Evolutionary conservation across 208 protist genomes (phyloP).

Genomic region (Crithidia sp.): DNA sequence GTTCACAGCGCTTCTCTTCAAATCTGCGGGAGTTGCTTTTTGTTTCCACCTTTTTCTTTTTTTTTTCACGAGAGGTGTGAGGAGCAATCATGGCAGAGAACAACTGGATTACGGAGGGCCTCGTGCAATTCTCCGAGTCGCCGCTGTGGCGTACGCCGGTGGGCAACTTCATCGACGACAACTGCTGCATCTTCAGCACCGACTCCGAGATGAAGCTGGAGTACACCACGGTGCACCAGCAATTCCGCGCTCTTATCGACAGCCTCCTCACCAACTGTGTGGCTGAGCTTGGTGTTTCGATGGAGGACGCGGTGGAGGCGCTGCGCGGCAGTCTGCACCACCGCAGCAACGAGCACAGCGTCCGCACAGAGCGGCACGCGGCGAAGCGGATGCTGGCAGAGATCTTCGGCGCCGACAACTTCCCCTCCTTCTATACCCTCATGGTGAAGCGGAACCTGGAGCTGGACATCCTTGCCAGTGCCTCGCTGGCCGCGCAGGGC

Average conservation of each 20-base stretch:
- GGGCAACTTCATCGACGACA: slow-evolving; percentile 92
- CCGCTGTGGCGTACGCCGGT: slow-evolving; percentile 86
- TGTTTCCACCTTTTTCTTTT: too few species aligned
- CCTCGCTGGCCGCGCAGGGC: slow-evolving; percentile 37
- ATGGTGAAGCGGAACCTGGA: slow-evolving; percentile 93
- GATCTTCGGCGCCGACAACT: slow-evolving; percentile 89
- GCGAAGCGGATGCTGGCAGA: slow-evolving; percentile 65
- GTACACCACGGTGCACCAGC: slow-evolving; percentile 83
- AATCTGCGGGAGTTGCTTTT: too few species aligned
- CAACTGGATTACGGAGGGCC: slow-evolving; percentile 79
- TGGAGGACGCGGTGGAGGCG: slow-evolving; percentile 57
- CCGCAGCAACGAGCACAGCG: slow-evolving; percentile 7
- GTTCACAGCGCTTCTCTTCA: too few species aligned
- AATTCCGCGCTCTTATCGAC: slow-evolving; percentile 87
- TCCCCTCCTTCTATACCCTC: slow-evolving; percentile 86
- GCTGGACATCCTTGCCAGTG: slow-evolving; percentile 83
- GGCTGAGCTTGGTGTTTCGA: slow-evolving; percentile 73
- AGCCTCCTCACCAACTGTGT: slow-evolving; percentile 82
- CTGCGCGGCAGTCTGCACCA: slow-evolving; percentile 41
- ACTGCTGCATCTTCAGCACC: slow-evolving; percentile 89
- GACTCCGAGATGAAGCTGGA: slow-evolving; percentile 91
- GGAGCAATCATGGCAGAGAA: slow-evolving; percentile 40
- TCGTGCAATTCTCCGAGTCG: slow-evolving; percentile 86
- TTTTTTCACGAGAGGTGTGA: too few species aligned
- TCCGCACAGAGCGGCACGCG: slow-evolving; percentile 27